phyloP scores from a whole-genome alignment of 257 asterid species.

The Penstemon eatonii region DNA sequence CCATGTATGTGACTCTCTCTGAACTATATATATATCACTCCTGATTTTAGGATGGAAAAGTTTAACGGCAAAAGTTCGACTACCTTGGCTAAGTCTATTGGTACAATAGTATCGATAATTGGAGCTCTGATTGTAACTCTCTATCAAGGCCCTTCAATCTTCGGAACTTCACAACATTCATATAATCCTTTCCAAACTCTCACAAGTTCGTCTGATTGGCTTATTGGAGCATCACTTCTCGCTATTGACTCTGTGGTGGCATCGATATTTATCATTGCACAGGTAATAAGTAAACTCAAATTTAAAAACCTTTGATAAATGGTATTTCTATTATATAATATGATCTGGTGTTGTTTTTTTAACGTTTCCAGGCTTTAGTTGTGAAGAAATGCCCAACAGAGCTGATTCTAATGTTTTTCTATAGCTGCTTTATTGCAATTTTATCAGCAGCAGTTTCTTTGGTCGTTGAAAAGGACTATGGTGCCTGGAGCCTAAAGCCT shows the following conservation, averaged over 20 bases:
- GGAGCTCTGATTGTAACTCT: constrained; percentile 63
- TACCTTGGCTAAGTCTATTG: constrained; percentile 49
- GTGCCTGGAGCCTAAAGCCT: constrained; percentile 53
- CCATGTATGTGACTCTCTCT: too few relatives aligned
- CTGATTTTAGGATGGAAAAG: constrained; percentile 51
- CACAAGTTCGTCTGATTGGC: constrained; percentile 48
- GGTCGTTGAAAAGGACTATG: constrained; percentile 37
- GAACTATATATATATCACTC: neutral
- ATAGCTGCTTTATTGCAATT: constrained; percentile 55
- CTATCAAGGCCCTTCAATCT: constrained; percentile 52
- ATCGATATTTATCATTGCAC: constrained; percentile 51
- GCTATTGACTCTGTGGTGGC: constrained; percentile 42
- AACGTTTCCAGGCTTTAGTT: constrained; percentile 50
- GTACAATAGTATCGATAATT: constrained; percentile 45
- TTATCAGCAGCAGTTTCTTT: constrained; percentile 50
- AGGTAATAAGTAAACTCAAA: constrained; percentile 34
- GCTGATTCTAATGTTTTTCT: constrained; percentile 60
- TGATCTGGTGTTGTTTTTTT: neutral
- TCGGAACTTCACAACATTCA: constrained; percentile 30
- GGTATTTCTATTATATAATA: neutral
- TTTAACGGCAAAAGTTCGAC: constrained; percentile 39
- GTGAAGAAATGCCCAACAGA: constrained; percentile 59
- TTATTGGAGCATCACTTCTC: constrained; percentile 59
- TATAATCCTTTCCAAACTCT: constrained; percentile 27
- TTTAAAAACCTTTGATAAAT: neutral